A percentile compares a stretch with the other conserved stretches of the same genome.
phyloP scores from a whole-genome alignment of 768 basidiomycete genomes.

The Nevesoporus exiguus region DNA sequence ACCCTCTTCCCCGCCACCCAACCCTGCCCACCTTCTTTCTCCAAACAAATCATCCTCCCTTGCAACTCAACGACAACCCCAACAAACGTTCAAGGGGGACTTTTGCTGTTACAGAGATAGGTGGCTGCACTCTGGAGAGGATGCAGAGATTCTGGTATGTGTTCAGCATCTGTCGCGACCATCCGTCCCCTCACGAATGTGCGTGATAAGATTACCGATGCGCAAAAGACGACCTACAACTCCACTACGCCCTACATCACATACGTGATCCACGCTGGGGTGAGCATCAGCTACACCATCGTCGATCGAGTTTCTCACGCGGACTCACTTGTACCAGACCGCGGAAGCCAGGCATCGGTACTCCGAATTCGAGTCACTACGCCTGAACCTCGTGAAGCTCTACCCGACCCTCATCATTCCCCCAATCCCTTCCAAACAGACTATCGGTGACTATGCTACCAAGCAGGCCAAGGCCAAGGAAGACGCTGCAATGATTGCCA shows the following conservation, averaged over 20 bases:
- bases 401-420: slow-evolving; percentile 97
- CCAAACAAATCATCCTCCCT: slow-evolving; percentile 51
- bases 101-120: slow-evolving; percentile 76
- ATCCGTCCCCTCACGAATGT: slow-evolving; percentile 7
- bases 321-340: slow-evolving; percentile 45
- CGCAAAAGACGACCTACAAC: slow-evolving; percentile 89
- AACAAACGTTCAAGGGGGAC: slow-evolving; percentile 63
- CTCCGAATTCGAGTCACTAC: slow-evolving; percentile 95
- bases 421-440: slow-evolving; percentile 96
- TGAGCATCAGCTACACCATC: slow-evolving; percentile 35
- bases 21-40: slow-evolving; percentile 44
- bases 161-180: not conserved
- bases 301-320: slow-evolving; percentile 5
- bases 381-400: slow-evolving; percentile 75
- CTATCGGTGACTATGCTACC: slow-evolving; percentile 92
- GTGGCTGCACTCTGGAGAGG: slow-evolving; percentile 78
- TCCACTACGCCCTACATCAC: slow-evolving; percentile 90
- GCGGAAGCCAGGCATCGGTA: slow-evolving; percentile 86
- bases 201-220: slow-evolving; percentile 78
- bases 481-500: slow-evolving; percentile 85
- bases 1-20: slow-evolving; percentile 53
- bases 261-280: slow-evolving; percentile 89
- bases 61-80: slow-evolving; percentile 51
- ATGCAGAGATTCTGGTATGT: slow-evolving; percentile 74
- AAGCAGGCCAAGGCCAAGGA: slow-evolving; percentile 97